A percentile compares a stretch with the other conserved stretches of the same genome.
Conservation (phyloP, 495 filamentous ascomycete species). For the Trichoderma orchidacearum region DNA sequence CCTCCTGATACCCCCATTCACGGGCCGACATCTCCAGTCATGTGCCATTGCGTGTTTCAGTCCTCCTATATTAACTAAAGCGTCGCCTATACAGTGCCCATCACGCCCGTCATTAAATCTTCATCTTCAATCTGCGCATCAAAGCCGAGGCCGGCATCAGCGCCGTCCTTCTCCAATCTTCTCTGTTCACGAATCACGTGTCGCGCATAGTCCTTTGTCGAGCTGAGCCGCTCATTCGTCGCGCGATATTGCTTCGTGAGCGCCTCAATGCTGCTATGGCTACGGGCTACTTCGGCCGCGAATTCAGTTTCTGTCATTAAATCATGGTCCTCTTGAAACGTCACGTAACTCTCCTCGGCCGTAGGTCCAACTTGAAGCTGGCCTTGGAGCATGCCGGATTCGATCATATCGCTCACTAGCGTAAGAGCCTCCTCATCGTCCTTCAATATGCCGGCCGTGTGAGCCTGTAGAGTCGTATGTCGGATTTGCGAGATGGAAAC, state of each 20-base stretch:
- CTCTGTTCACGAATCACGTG: slow-evolving; percentile 32
- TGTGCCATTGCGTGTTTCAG: too few species aligned
- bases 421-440: slow-evolving; percentile 27
- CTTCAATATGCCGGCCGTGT: slow-evolving; percentile 37
- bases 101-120: slow-evolving; percentile 45
- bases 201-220: slow-evolving; percentile 47
- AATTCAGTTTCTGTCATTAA: slow-evolving; percentile 32
- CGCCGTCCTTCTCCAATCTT: slow-evolving; percentile 16
- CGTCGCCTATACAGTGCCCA: neutral
- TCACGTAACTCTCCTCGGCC: slow-evolving; percentile 19
- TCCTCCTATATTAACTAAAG: neutral
- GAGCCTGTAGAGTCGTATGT: slow-evolving; percentile 29
- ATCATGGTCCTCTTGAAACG: slow-evolving; percentile 19
- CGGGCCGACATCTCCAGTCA: too few species aligned
- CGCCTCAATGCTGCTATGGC: slow-evolving; percentile 28
- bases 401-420: slow-evolving; percentile 42
- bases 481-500: slow-evolving; percentile 39
- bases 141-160: slow-evolving; percentile 18
- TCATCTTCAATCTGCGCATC: slow-evolving; percentile 38
- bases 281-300: slow-evolving; percentile 22
- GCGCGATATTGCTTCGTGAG: slow-evolving; percentile 27
- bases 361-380: slow-evolving; percentile 31
- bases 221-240: slow-evolving; percentile 39
- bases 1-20: too few species aligned
- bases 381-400: slow-evolving; percentile 39